Evolutionary conservation across 2,329 filamentous ascomycete genomes (phyloP).

Genomic region (Fusarium chaquense): DNA sequence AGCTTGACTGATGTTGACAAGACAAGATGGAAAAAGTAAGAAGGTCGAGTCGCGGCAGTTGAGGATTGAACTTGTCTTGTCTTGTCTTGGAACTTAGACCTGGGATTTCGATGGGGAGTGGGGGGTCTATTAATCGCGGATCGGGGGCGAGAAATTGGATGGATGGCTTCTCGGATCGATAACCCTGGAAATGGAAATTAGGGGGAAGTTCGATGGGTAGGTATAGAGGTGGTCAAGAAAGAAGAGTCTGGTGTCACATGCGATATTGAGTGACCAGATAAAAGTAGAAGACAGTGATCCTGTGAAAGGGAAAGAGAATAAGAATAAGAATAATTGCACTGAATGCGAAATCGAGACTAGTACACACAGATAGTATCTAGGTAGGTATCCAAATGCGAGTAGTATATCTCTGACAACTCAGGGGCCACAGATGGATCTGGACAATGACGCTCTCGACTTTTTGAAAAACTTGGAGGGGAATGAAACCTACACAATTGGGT

Average conservation of each 20-base stretch:
- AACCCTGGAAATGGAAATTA: slow-evolving; percentile 28
- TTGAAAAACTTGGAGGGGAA: not conserved
- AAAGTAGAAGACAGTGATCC: not conserved
- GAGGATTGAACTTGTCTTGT: slow-evolving; percentile 15
- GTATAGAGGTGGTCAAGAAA: not conserved
- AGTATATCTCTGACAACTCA: slow-evolving; percentile 9
- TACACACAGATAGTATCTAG: not conserved
- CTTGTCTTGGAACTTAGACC: slow-evolving; percentile 14
- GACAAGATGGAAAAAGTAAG: not conserved
- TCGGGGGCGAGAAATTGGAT: slow-evolving; percentile 43
- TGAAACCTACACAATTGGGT: slow-evolving; percentile 11
- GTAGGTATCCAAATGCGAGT: not conserved
- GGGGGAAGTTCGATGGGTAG: not conserved
- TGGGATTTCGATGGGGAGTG: slow-evolving; percentile 35
- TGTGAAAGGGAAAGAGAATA: not conserved
- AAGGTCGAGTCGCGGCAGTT: slow-evolving; percentile 11
- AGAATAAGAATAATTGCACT: not conserved
- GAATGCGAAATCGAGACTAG: slow-evolving; percentile 1
- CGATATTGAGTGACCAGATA: not conserved
- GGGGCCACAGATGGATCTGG: slow-evolving; percentile 39
- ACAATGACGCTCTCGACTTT: slow-evolving; percentile 39
- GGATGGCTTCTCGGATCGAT: slow-evolving; percentile 20
- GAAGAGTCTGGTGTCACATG: not conserved
- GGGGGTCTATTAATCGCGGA: slow-evolving; percentile 37
- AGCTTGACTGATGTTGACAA: slow-evolving; percentile 5